Evolutionary conservation across 345 rosid genomes (phyloP).

Genomic region (Heritiera littoralis): DNA sequence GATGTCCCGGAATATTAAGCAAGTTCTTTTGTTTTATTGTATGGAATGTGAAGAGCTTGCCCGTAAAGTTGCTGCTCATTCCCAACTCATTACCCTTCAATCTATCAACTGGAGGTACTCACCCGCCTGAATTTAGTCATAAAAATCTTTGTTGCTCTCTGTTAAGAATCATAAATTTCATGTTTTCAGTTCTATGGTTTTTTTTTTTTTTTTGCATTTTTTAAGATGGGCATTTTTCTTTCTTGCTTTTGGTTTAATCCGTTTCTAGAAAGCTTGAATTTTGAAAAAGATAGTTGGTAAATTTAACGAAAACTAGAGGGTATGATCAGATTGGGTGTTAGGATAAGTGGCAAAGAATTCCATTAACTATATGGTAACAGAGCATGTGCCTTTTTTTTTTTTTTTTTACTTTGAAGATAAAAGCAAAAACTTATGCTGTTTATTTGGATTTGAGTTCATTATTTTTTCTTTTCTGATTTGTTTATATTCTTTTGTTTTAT

Average conservation of each 20-base stretch:
- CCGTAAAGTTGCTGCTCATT: constrained; percentile 68
- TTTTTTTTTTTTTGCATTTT: background rate
- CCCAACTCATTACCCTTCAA: constrained; percentile 74
- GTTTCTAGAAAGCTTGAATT: background rate
- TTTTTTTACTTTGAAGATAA: background rate
- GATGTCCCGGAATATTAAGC: constrained; percentile 51
- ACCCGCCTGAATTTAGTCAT: background rate
- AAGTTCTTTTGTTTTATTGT: constrained; percentile 85
- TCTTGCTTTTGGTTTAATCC: background rate
- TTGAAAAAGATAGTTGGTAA: background rate
- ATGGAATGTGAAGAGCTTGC: constrained; percentile 90
- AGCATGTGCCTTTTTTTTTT: background rate
- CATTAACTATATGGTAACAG: background rate
- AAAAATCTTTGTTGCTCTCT: background rate
- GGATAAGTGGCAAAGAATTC: constrained; percentile 13
- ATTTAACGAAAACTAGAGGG: background rate
- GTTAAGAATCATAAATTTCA: background rate
- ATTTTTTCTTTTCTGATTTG: background rate
- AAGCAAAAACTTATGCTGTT: background rate
- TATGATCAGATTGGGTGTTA: constrained; percentile 10
- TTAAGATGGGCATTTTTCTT: background rate
- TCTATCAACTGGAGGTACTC: constrained; percentile 95
- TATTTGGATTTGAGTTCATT: background rate
- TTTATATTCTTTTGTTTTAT: background rate
- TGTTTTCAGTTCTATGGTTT: constrained; percentile 2